Percentiles rank a stretch among this genome's conserved stretches.
These are phyloP conservation scores for Anaeramoeba ignava DNA, from an alignment of 78 protist genomes.

Conservation along the genomic window DNA sequence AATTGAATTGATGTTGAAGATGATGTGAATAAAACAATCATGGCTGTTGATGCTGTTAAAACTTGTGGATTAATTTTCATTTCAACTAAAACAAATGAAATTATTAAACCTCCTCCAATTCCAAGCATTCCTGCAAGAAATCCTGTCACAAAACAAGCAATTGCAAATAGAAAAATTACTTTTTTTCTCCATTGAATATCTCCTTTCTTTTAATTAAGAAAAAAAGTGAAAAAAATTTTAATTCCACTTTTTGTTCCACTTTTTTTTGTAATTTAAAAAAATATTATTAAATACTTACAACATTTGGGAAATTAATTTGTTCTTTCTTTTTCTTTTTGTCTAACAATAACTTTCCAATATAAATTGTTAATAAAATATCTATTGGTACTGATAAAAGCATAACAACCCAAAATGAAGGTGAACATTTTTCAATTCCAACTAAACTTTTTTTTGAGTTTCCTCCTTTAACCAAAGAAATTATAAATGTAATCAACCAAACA, in stretches of 20 bases:
- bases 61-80: constrained; percentile 15
- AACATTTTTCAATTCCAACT: constrained; percentile 8
- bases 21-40: constrained; percentile 13
- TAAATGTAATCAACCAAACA: not conserved
- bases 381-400: not conserved
- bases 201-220: constrained; percentile 18
- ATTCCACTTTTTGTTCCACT: too few relatives aligned
- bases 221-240: too few relatives aligned
- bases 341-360: not conserved
- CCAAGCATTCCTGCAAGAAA: constrained; percentile 19
- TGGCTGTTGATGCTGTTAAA: constrained; percentile 2
- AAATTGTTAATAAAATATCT: not conserved
- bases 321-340: not conserved
- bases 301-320: not conserved
- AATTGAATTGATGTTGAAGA: not conserved
- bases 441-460: constrained; percentile 4
- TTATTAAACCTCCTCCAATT: constrained; percentile 11
- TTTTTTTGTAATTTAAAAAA: too few relatives aligned
- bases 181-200: constrained; percentile 13
- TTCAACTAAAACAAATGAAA: constrained; percentile 5
- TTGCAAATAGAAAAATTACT: not conserved
- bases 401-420: constrained; percentile 19
- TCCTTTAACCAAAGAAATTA: constrained; percentile 13
- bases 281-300: too few relatives aligned
- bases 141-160: not conserved